phyloP scores from a whole-genome alignment of 1,139 yeast species.

The Kurtzmaniella quercitrusa region DNA sequence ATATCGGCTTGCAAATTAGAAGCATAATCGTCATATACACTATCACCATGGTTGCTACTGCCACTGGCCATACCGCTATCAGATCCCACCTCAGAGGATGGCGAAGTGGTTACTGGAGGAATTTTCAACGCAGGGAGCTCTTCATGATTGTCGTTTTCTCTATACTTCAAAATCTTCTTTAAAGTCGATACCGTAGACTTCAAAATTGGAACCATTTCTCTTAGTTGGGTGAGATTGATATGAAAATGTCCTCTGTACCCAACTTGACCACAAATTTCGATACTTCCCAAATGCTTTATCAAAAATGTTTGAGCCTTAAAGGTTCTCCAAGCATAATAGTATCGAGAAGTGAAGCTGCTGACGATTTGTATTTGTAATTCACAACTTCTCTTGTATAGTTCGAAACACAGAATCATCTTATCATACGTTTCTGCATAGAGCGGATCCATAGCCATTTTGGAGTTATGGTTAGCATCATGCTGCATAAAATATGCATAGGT shows the following conservation, averaged over 20 bases:
- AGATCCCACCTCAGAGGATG: not conserved
- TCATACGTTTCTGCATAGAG: conserved; percentile 12
- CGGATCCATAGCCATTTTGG: conserved; percentile 10
- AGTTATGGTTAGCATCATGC: conserved; percentile 11
- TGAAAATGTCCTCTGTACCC: conserved; percentile 6
- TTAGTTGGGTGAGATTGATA: conserved; percentile 14
- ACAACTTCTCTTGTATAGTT: conserved; percentile 6
- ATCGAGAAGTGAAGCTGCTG: conserved; percentile 26
- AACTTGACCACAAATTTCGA: conserved; percentile 17
- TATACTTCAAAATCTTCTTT: conserved; percentile 10
- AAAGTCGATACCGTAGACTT: conserved; percentile 7
- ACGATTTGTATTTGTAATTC: conserved; percentile 9
- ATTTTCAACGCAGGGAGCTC: conserved; percentile 2
- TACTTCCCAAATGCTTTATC: conserved; percentile 15
- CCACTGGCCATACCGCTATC: not conserved
- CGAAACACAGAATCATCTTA: not conserved
- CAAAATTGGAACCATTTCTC: conserved; percentile 14
- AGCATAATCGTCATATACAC: not conserved
- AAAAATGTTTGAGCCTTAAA: conserved; percentile 25
- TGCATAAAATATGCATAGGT: conserved; percentile 14
- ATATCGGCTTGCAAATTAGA: conserved; percentile 14
- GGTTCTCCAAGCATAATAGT: conserved; percentile 50
- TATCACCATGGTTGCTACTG: conserved; percentile 10
- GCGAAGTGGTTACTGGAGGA: conserved; percentile 4
- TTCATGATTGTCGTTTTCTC: conserved; percentile 6